These are phyloP conservation scores for Neofusicoccum sp. DNA, from an alignment of 2,329 filamentous ascomycete species.

Conservation along the genomic window DNA sequence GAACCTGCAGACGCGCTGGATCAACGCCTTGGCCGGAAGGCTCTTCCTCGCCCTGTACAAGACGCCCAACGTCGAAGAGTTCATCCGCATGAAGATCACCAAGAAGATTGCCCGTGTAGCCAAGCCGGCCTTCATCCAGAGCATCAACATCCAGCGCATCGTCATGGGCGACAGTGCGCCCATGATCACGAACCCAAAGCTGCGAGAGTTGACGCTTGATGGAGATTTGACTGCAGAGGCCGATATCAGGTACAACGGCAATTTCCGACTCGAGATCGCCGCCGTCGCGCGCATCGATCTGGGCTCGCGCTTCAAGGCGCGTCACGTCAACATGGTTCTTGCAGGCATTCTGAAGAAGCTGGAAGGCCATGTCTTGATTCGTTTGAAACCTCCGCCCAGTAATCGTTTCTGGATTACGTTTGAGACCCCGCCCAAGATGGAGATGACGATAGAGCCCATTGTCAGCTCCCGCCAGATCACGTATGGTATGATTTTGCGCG, in stretches of 20 bases:
- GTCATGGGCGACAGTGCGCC: slow-evolving; percentile 85
- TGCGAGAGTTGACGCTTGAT: slow-evolving; percentile 87
- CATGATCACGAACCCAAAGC: slow-evolving; percentile 80
- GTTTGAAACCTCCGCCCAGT: slow-evolving; percentile 91
- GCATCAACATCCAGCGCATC: slow-evolving; percentile 77
- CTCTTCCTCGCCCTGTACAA: slow-evolving; percentile 86
- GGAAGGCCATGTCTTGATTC: slow-evolving; percentile 79
- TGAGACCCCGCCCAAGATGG: slow-evolving; percentile 88
- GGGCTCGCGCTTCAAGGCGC: slow-evolving; percentile 80
- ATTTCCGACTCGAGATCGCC: slow-evolving; percentile 83
- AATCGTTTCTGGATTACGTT: slow-evolving; percentile 97
- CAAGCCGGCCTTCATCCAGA: slow-evolving; percentile 84
- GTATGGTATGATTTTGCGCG: slow-evolving; percentile 83
- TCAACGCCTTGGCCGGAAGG: slow-evolving; percentile 87
- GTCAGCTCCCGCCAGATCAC: slow-evolving; percentile 95
- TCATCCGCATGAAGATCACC: slow-evolving; percentile 80
- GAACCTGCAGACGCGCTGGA: slow-evolving; percentile 84
- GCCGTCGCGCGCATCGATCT: slow-evolving; percentile 92
- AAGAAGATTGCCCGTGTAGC: slow-evolving; percentile 96
- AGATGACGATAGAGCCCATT: slow-evolving; percentile 91
- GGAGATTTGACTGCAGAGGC: slow-evolving; percentile 85
- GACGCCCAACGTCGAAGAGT: slow-evolving; percentile 75
- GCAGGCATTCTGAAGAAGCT: slow-evolving; percentile 81
- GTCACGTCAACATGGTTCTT: slow-evolving; percentile 85
- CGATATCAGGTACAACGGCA: slow-evolving; percentile 85